Conservation (phyloP, 345 rosid genomes). For the Aquilaria yunnanensis region DNA sequence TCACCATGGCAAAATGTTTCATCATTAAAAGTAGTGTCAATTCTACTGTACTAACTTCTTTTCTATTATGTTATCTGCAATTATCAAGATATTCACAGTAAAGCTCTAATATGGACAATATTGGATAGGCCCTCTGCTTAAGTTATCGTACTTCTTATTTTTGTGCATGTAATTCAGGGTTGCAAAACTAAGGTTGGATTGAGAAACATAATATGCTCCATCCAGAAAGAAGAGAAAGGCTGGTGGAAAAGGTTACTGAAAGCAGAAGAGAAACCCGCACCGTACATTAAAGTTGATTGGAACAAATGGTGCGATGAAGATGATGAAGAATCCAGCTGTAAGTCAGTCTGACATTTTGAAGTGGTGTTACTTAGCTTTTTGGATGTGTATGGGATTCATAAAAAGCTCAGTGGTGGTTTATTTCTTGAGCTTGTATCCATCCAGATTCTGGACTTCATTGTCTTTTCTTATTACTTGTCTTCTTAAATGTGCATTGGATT, state of each 20-base stretch:
- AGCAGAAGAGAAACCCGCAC: slow-evolving; percentile 90
- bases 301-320: slow-evolving; percentile 99
- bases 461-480: slow-evolving; percentile 1
- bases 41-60: too few relatives aligned
- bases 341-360: slow-evolving; percentile 22
- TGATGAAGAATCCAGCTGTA: slow-evolving; percentile 59
- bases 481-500: neutral
- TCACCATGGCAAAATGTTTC: too few relatives aligned
- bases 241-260: slow-evolving; percentile 94
- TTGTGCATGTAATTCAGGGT: slow-evolving; percentile 38
- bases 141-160: neutral
- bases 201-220: slow-evolving; percentile 74
- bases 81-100: too few relatives aligned
- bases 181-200: slow-evolving; percentile 74
- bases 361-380: slow-evolving; percentile 4
- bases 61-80: too few relatives aligned
- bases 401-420: neutral
- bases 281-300: slow-evolving; percentile 98
- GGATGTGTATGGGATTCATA: neutral
- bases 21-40: too few relatives aligned
- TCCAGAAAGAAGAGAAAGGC: slow-evolving; percentile 77
- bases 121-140: too few relatives aligned
- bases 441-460: neutral
- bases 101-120: too few relatives aligned
- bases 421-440: neutral